Conservation (phyloP, 495 filamentous ascomycete genomes). For the Trichoderma orchidacearum region DNA sequence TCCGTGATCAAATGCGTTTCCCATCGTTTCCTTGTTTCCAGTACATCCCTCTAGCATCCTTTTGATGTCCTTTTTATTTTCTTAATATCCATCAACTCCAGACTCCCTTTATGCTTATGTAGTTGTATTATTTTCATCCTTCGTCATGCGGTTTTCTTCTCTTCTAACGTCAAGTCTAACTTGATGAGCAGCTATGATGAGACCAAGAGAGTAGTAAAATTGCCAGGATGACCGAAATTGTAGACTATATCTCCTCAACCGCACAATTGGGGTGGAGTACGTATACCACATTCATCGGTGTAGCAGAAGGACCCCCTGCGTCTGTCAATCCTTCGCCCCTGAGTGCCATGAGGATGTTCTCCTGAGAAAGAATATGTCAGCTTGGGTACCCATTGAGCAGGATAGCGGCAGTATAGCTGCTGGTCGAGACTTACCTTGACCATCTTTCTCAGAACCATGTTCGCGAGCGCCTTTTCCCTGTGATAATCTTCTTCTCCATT, state of each 20-base stretch:
- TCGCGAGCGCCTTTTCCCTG: slow-evolving; percentile 59
- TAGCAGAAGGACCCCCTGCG: slow-evolving; percentile 26
- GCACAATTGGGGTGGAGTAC: slow-evolving; percentile 92
- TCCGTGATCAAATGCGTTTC: neutral
- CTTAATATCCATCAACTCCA: neutral
- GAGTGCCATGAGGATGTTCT: slow-evolving; percentile 86
- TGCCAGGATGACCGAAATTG: no score
- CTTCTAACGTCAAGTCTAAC: no score
- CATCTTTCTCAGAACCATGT: slow-evolving; percentile 89
- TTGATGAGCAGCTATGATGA: no score
- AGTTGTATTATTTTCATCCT: neutral
- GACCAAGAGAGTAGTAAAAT: neutral
- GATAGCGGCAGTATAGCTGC: neutral
- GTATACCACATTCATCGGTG: slow-evolving; percentile 51
- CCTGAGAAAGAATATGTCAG: slow-evolving; percentile 25
- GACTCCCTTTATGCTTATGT: neutral
- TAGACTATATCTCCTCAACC: slow-evolving; percentile 39
- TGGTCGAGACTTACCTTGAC: slow-evolving; percentile 63
- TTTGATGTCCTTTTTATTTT: neutral
- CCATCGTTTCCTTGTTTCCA: neutral
- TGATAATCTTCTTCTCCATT: slow-evolving; percentile 66
- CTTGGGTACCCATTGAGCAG: neutral
- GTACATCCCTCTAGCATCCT: neutral
- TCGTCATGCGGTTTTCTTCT: neutral
- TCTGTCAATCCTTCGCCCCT: slow-evolving; percentile 66